Percentiles rank a stretch among this genome's conserved stretches.
Evolutionary conservation across 1,284 basidiomycete species (phyloP).

Genomic region (Xerocomus cyaneibrunnescens): DNA sequence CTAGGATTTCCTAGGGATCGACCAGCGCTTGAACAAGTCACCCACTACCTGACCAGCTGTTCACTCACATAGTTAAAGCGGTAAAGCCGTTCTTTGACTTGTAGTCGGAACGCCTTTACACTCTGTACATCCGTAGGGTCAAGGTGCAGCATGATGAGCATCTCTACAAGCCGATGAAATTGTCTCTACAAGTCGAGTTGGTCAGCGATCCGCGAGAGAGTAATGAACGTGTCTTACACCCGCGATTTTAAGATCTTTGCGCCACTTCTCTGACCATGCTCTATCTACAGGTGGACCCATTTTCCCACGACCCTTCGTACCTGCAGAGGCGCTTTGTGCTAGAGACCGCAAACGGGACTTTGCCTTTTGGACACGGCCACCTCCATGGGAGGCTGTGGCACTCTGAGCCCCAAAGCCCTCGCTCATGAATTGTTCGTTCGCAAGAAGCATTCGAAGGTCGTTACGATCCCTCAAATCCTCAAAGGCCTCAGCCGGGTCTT

Average conservation of each 20-base stretch:
- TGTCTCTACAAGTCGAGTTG: constrained; percentile 61
- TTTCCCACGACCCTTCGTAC: constrained; percentile 49
- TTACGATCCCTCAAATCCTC: constrained; percentile 93
- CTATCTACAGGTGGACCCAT: constrained; percentile 76
- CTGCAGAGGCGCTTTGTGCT: constrained; percentile 34
- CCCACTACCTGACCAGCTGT: neutral
- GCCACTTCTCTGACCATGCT: constrained; percentile 78
- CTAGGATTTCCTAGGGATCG: constrained; percentile 71
- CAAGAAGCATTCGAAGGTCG: constrained; percentile 82
- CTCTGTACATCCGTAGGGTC: constrained; percentile 59
- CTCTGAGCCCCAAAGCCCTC: constrained; percentile 49
- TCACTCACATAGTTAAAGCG: constrained; percentile 88
- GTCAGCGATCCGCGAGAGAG: constrained; percentile 6
- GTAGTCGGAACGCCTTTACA: constrained; percentile 69
- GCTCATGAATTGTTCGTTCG: constrained; percentile 60
- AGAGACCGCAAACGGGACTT: constrained; percentile 40
- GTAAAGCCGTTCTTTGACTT: constrained; percentile 92
- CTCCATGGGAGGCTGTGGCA: constrained; percentile 39
- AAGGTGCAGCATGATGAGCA: constrained; percentile 80
- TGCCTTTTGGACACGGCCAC: constrained; percentile 42
- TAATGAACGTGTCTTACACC: constrained; percentile 51
- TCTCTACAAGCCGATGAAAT: constrained; percentile 90
- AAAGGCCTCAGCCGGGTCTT: constrained; percentile 96
- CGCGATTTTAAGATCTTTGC: constrained; percentile 86
- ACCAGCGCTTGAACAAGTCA: constrained; percentile 3